Percentiles rank a stretch among this genome's conserved stretches.
Evolutionary conservation across 495 filamentous ascomycete genomes (phyloP).

Genomic region (Lentithecium fluviatile): DNA sequence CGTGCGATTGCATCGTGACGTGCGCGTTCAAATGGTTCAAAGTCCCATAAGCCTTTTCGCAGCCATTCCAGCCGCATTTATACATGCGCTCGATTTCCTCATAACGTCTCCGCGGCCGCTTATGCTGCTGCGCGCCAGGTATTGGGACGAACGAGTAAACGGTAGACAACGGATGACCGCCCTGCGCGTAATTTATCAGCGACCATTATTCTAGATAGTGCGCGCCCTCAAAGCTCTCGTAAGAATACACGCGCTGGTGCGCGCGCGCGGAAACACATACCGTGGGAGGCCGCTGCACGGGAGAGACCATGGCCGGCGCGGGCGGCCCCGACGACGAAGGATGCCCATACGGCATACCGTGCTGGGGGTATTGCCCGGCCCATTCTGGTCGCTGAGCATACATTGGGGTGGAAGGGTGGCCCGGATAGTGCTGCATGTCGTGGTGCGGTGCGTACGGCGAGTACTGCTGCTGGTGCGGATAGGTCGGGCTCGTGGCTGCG

Average conservation of each 20-base stretch:
- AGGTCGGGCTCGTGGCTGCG: conserved; percentile 86
- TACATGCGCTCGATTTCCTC: conserved; percentile 99
- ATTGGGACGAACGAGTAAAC: conserved; percentile 99
- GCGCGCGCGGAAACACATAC: conserved; percentile 33
- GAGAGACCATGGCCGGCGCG: conserved; percentile 42
- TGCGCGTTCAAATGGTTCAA: conserved; percentile 96
- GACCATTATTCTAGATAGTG: too few species aligned
- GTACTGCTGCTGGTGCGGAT: conserved; percentile 70
- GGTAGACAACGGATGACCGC: conserved; percentile 52
- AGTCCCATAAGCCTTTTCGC: conserved; percentile 96
- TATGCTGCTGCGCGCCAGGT: conserved; percentile 95
- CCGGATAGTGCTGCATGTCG: conserved; percentile 76
- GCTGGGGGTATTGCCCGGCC: conserved; percentile 64
- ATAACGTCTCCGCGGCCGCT: conserved; percentile 88
- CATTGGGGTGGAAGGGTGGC: conserved; percentile 50
- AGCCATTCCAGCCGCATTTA: conserved; percentile 97
- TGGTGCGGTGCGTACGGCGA: conserved; percentile 84
- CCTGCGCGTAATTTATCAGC: conserved; percentile 31
- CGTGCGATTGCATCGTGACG: conserved; percentile 97
- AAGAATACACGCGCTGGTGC: not conserved
- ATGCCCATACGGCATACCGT: conserved; percentile 64
- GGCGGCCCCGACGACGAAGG: conserved; percentile 50
- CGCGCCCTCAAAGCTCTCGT: not conserved
- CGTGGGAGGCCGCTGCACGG: conserved; percentile 42
- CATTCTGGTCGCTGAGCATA: conserved; percentile 75